Conservation (phyloP, 108 stramenopile species). For the Cyclotella kingstonii region DNA sequence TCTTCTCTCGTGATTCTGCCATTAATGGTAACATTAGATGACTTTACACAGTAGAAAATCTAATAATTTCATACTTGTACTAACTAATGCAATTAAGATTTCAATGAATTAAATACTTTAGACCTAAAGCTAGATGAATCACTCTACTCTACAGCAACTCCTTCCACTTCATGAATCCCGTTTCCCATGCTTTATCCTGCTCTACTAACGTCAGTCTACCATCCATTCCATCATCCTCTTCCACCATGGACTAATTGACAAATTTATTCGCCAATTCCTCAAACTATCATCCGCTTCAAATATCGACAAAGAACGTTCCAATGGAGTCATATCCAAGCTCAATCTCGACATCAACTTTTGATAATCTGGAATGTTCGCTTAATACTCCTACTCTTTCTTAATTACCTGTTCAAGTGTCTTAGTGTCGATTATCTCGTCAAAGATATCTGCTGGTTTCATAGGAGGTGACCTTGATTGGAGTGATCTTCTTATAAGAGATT, state of each 20-base stretch:
- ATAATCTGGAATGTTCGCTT: constrained; percentile 74
- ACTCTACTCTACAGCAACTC: too few species aligned
- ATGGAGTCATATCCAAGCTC: constrained; percentile 49
- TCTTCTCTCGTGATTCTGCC: too few species aligned
- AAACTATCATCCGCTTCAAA: constrained; percentile 72
- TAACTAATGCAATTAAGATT: too few species aligned
- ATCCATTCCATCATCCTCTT: constrained; percentile 78
- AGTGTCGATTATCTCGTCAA: constrained; percentile 82
- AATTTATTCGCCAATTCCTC: constrained; percentile 77
- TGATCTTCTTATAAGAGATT: constrained; percentile 28
- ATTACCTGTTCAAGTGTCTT: constrained; percentile 84
- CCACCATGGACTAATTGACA: constrained; percentile 43
- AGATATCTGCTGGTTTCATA: constrained; percentile 72
- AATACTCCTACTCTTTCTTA: constrained; percentile 79
- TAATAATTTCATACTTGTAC: too few species aligned
- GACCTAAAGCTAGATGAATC: too few species aligned
- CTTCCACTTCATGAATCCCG: constrained; percentile 50
- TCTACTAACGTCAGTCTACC: constrained; percentile 58
- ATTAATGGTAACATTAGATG: too few species aligned
- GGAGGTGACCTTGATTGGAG: constrained; percentile 77
- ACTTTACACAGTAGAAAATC: too few species aligned
- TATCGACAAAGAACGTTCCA: constrained; percentile 73
- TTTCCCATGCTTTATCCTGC: constrained; percentile 53
- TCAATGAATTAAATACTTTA: too few species aligned
- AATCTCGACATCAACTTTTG: constrained; percentile 56